A percentile compares a stretch with the other conserved stretches of the same genome.
These are phyloP conservation scores for Tarenaya hassleriana DNA, from an alignment of 345 rosid species.

Conservation along the genomic window DNA sequence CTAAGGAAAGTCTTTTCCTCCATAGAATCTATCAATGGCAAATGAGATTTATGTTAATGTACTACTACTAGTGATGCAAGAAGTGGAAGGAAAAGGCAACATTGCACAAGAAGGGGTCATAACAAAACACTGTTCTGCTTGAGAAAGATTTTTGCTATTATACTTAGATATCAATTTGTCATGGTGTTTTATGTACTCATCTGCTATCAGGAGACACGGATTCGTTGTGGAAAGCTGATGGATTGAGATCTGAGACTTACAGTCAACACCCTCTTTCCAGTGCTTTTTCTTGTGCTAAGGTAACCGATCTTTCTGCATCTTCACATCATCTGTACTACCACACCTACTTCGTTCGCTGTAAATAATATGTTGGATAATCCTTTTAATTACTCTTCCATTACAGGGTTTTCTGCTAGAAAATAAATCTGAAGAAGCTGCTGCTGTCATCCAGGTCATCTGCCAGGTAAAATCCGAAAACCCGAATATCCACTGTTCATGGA, in stretches of 20 bases:
- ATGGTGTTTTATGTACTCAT: constrained; percentile 4
- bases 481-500: not conserved
- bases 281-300: constrained; percentile 83
- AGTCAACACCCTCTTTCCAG: constrained; percentile 49
- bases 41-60: not conserved
- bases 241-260: constrained; percentile 59
- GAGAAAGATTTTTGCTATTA: not conserved
- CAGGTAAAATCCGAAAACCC: constrained; percentile 35
- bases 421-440: constrained; percentile 71
- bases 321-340: not conserved
- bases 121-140: not conserved
- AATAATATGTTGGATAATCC: not conserved
- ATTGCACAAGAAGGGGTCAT: not conserved
- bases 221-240: constrained; percentile 68
- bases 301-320: constrained; percentile 22
- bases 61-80: not conserved
- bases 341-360: not conserved
- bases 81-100: not conserved
- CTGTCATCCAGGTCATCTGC: constrained; percentile 46
- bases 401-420: constrained; percentile 69
- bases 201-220: constrained; percentile 50
- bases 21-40: not conserved
- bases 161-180: not conserved
- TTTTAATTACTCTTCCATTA: constrained; percentile 1
- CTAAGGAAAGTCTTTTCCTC: not conserved